Percentiles rank a stretch among this genome's conserved stretches.
Conservation (phyloP, 352 stramenopile species). For the Plasmopara viticola region DNA sequence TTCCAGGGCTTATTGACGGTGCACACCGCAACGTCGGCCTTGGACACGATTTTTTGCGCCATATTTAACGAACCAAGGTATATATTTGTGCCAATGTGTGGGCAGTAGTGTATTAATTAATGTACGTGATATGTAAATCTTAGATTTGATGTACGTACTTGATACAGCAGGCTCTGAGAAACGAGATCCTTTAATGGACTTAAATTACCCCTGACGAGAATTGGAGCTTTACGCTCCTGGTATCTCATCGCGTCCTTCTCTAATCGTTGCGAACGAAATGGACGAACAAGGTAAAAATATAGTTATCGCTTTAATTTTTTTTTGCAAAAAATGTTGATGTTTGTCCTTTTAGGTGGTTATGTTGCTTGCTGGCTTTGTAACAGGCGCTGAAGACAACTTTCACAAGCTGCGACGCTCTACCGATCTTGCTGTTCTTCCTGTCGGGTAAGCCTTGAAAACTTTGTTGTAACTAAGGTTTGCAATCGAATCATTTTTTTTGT, state of each 20-base stretch:
- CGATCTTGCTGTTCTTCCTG: conserved; percentile 71
- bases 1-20: conserved; percentile 85
- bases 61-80: conserved; percentile 98
- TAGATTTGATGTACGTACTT: conserved; percentile 83
- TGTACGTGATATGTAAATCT: neutral
- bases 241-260: conserved; percentile 77
- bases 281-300: conserved; percentile 52
- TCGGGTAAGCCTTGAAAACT: conserved; percentile 38
- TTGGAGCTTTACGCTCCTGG: conserved; percentile 82
- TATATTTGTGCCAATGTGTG: conserved; percentile 1
- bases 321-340: too few relatives aligned
- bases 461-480: too few relatives aligned
- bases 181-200: conserved; percentile 69
- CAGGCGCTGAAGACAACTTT: conserved; percentile 73
- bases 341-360: neutral
- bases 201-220: conserved; percentile 72
- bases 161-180: conserved; percentile 76
- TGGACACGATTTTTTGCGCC: conserved; percentile 96
- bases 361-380: too few relatives aligned
- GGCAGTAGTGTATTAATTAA: neutral
- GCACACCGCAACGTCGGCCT: conserved; percentile 95
- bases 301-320: too few relatives aligned
- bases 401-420: conserved; percentile 63
- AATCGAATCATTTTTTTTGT: conserved; percentile 1
- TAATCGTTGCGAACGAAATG: conserved; percentile 89